phyloP scores from a whole-genome alignment of 2,329 filamentous ascomycete genomes.

The Davidsoniella virescens region DNA sequence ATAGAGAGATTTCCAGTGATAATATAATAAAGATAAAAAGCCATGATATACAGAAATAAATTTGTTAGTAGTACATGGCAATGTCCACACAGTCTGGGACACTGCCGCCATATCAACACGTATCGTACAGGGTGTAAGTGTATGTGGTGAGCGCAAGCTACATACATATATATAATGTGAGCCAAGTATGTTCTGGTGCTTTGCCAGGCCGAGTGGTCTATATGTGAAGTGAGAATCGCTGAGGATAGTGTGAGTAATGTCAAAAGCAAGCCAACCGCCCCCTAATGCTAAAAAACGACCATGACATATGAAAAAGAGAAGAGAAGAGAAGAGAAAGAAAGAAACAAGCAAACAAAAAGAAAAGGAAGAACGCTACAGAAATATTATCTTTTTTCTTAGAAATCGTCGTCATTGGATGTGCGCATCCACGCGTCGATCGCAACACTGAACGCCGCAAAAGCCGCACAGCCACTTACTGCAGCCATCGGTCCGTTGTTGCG shows the following conservation, averaged over 20 bases:
- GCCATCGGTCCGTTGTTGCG: constrained; percentile 81
- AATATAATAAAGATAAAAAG: no score
- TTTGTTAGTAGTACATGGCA: not conserved
- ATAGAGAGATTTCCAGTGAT: no score
- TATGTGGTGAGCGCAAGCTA: not conserved
- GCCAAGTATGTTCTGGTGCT: not conserved
- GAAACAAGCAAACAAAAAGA: constrained; percentile 3
- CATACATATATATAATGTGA: not conserved
- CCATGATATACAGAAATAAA: no score
- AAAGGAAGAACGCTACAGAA: not conserved
- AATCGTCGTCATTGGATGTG: constrained; percentile 45
- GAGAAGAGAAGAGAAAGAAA: no score
- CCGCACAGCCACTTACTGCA: constrained; percentile 70
- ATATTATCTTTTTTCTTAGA: not conserved
- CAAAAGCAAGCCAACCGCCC: not conserved
- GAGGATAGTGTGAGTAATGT: not conserved
- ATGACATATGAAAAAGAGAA: not conserved
- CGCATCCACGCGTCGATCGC: constrained; percentile 89
- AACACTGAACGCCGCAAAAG: constrained; percentile 82
- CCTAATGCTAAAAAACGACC: not conserved
- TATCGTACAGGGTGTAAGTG: no score
- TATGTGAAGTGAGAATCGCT: not conserved
- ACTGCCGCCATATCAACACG: no score
- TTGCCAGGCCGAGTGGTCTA: not conserved
- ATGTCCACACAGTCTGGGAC: not conserved